Evolutionary conservation across 768 basidiomycete species (phyloP), one percentile per base, ranked within the genome.

Genomic region (Suillus fuscotomentosus): DNA sequence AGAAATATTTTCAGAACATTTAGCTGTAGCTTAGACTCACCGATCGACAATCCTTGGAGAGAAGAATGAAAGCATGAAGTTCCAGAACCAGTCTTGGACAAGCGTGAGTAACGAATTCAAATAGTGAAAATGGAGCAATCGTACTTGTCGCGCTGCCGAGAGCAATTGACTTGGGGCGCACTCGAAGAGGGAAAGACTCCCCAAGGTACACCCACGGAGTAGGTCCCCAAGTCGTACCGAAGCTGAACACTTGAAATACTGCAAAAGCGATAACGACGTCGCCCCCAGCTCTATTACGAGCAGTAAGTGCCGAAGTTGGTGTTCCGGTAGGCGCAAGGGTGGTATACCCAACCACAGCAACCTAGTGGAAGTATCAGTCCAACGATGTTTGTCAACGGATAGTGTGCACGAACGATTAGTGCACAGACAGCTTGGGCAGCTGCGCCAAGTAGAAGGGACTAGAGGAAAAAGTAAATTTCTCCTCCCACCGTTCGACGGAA

Each of bases 111-210:
- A 38, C 5, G 5, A 34, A n/a, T 13, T 27, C 7, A 42, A 8
- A 43, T 39, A 39, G 20, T 60, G 42, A 11, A 63, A 60, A 24
- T 17, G 55, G 36, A 24, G 20, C 42, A 14, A 8, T 22, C 70
- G 60, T 34, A 84, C 82, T 85, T 34, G 83, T 78, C 0, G 83
- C 83, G 48, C 87, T 88, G 10, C 89, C 89, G n/a, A 92, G 79
- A 0, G 91, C 91, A 70, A 93, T 92, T 67, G 84, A 80, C 74
- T 92, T 92, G 7, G 92, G 84, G 63, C 91, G 84, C 53, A 94
- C 88, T 55, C 90, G 87, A 27, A 93, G 84, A 15, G 91, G 92
- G 84, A 92, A 93, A 22, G 86, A 88, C 79, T 92, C 90, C 60
- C 89, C 89, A 39, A 91, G 83, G 70, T 90, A 90, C 7, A 90